A percentile compares a stretch with the other conserved stretches of the same genome.
phyloP scores from a whole-genome alignment of 345 rosid species.

The Noccaea bulbosa region DNA sequence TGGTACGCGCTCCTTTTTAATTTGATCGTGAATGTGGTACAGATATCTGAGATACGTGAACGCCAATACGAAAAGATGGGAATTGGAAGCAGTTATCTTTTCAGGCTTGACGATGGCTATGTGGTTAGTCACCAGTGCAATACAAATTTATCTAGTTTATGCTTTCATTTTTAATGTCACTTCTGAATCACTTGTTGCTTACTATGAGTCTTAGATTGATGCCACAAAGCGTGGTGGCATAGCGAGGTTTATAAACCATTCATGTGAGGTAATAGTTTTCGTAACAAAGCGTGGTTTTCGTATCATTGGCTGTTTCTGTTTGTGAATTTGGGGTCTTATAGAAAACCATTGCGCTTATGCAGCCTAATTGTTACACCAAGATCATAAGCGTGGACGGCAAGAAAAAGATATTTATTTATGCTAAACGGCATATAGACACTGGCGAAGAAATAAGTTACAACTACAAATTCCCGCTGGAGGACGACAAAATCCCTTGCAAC shows the following conservation, averaged over 20 bases:
- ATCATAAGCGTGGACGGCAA: conserved; percentile 91
- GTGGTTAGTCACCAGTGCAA: conserved; percentile 66
- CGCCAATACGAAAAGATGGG: conserved; percentile 95
- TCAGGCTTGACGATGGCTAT: conserved; percentile 96
- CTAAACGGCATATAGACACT: conserved; percentile 76
- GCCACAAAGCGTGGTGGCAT: conserved; percentile 99
- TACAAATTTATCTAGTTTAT: conserved; percentile 5
- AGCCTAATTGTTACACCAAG: conserved; percentile 99
- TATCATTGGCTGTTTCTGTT: conserved; percentile 27
- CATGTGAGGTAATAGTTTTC: conserved; percentile 72
- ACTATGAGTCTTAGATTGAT: conserved; percentile 64
- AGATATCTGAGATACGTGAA: conserved; percentile 99
- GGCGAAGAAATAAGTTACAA: conserved; percentile 98
- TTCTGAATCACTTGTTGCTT: conserved; percentile 34
- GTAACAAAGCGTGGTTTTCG: conserved; percentile 1
- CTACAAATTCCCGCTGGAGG: conserved; percentile 97
- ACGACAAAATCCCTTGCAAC: conserved; percentile 93
- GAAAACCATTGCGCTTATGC: conserved; percentile 44
- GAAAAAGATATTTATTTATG: conserved; percentile 93
- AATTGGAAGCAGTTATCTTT: conserved; percentile 99
- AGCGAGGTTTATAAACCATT: conserved; percentile 99
- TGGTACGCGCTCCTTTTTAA: conserved; percentile 13
- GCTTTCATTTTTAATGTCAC: background rate
- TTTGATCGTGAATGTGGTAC: conserved; percentile 35
- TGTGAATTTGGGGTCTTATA: conserved; percentile 32